Evolutionary conservation across 139 green algal species (phyloP).

Genomic region (Monoraphidium neglectum): DNA sequence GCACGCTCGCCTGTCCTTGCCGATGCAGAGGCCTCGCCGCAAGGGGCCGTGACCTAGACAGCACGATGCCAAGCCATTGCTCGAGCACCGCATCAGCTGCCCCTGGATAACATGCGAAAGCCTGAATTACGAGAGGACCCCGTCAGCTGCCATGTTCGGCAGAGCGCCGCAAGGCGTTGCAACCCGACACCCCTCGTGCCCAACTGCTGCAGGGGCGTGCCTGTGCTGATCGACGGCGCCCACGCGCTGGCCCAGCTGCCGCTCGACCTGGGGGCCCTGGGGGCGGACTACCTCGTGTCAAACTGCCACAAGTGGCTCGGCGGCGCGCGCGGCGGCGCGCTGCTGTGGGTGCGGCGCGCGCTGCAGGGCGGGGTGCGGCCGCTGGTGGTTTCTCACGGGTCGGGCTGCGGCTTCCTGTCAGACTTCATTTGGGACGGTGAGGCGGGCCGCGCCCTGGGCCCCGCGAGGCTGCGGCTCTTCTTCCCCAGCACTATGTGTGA

Average conservation of each 20-base stretch:
- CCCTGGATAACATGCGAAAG: too few relatives aligned
- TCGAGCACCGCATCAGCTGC: too few relatives aligned
- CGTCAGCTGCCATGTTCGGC: too few relatives aligned
- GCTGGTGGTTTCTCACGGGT: conserved; percentile 60
- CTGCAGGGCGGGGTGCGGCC: conserved; percentile 42
- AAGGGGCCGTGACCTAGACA: too few relatives aligned
- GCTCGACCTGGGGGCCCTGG: conserved; percentile 24
- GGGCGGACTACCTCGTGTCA: conserved; percentile 56
- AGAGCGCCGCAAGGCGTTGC: too few relatives aligned
- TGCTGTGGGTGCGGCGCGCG: conserved; percentile 50
- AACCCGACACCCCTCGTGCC: too few relatives aligned
- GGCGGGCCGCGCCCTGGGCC: neutral
- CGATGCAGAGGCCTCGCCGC: too few relatives aligned
- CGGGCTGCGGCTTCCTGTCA: conserved; percentile 53
- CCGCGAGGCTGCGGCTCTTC: conserved; percentile 1
- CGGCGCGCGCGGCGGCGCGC: conserved; percentile 54
- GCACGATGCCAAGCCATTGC: too few relatives aligned
- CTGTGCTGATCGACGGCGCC: conserved; percentile 66
- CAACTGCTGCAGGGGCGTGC: conserved; percentile 55
- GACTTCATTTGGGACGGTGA: conserved; percentile 74
- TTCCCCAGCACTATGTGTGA: neutral
- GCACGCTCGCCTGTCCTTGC: too few relatives aligned
- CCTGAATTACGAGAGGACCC: too few relatives aligned
- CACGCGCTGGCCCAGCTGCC: conserved; percentile 60
- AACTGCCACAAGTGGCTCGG: conserved; percentile 77